phyloP scores from a whole-genome alignment of 1,284 basidiomycete species.

The Sporisorium graminicola region DNA sequence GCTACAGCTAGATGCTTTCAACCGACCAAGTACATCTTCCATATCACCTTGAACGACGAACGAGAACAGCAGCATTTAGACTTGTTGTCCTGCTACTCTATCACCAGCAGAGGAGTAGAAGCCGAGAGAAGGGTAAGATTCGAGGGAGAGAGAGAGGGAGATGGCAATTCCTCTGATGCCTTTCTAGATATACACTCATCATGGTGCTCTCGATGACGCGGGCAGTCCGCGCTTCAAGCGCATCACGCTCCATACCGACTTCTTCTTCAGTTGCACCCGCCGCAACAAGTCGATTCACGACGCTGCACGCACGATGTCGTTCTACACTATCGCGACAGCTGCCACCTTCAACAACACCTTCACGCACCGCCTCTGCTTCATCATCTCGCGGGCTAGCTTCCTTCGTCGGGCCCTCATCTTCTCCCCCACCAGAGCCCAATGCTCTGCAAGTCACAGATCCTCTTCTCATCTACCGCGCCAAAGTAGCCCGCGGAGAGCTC shows the following conservation, averaged over 20 bases:
- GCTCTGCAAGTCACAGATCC: slow-evolving; percentile 60
- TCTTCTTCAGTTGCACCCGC: neutral
- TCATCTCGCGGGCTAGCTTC: slow-evolving; percentile 9
- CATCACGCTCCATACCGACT: slow-evolving; percentile 1
- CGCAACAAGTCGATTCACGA: neutral
- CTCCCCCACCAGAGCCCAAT: slow-evolving; percentile 12
- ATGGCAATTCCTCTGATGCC: neutral
- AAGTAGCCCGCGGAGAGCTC: slow-evolving; percentile 74
- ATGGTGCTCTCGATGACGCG: slow-evolving; percentile 29
- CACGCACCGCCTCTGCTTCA: neutral
- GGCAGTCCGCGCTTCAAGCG: slow-evolving; percentile 12
- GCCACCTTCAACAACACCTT: neutral
- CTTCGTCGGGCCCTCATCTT: slow-evolving; percentile 7
- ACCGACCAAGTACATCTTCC: neutral
- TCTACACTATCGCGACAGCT: neutral
- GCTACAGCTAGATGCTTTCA: neutral
- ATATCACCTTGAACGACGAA: neutral
- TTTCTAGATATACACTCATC: slow-evolving; percentile 11
- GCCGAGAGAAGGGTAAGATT: neutral
- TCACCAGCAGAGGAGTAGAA: neutral
- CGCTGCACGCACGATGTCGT: neutral
- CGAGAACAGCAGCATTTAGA: neutral
- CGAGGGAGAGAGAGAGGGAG: no score
- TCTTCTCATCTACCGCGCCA: slow-evolving; percentile 58
- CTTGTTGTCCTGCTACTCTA: neutral